A percentile compares a stretch with the other conserved stretches of the same genome.
phyloP scores from a whole-genome alignment of 176 grass and related monocot species.

The Alloteropsis semialata region DNA sequence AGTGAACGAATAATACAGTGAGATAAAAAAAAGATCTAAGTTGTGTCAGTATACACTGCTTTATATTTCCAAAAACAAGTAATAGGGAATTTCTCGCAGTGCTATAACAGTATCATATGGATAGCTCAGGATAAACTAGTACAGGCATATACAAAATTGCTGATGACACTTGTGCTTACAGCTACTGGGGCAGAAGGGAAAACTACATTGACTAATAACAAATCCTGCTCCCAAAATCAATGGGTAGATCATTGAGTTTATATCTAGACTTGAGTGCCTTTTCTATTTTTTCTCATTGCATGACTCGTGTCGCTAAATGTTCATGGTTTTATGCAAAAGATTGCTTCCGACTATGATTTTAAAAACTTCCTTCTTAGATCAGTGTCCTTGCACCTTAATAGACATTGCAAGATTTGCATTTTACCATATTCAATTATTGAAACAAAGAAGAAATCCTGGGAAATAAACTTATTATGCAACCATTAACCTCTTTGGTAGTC shows the following conservation, averaged over 20 bases:
- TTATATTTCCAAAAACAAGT: conserved; percentile 1
- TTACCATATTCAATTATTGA: not conserved
- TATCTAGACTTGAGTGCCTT: not conserved
- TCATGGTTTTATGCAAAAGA: conserved; percentile 17
- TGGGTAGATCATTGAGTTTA: conserved; percentile 1
- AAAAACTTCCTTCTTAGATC: not conserved
- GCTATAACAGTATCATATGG: not conserved
- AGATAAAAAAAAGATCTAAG: conserved; percentile 1
- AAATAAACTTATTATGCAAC: conserved; percentile 25
- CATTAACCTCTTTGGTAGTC: conserved; percentile 88
- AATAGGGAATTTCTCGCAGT: not conserved
- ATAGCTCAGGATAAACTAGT: not conserved
- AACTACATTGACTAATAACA: not conserved
- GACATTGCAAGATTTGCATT: not conserved
- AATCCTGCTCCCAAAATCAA: conserved; percentile 11
- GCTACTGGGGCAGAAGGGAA: not conserved
- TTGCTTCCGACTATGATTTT: not conserved
- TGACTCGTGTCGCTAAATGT: not conserved
- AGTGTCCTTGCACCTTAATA: not conserved
- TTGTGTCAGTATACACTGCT: not conserved
- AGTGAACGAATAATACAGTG: not conserved
- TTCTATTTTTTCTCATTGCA: not conserved
- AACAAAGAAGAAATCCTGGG: conserved; percentile 18
- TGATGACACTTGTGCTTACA: not conserved
- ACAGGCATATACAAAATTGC: not conserved